Base-by-base conservation (phyloP, 495 filamentous ascomycete genomes). In the Talaromyces ruber region DNA sequence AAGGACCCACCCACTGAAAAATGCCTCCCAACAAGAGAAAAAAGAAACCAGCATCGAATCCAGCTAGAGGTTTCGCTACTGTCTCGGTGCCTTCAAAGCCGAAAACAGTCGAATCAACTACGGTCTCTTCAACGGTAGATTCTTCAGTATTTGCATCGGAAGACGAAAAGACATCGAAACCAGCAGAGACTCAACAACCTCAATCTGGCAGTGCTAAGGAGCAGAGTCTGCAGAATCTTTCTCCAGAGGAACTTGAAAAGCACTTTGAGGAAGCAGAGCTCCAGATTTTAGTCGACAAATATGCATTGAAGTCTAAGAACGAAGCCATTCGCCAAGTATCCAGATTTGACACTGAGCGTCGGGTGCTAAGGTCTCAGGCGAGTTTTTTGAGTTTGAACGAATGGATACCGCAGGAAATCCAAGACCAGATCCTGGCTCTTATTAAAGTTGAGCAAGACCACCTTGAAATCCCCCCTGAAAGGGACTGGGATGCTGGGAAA, bases 31-130 rank as follows among this genome's bases (percentile, higher is more conserved):
- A 86, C 68, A 95, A 91, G 77, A 98, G 90, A 74, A 88, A 94
- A 73, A 93, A 90, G 74, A 97, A 97, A 78, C 77, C 88, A 52
- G 82, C 79, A 16, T 80, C 85, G 18, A 97, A 97, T 72, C 90
- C 93, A 28, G 89, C 90, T 47, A 83, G 94, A 67, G 93, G 92
- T 8, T 92, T 97, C 77, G 91, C 93, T 63, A 98, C 94, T 2
- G 92, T 90, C 14, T 97, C 93, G 12, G 80, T 91, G 56, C 88
- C 91, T 43, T 93, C 89, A 7, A 97, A 95, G 73, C 72, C 74
- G 12, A 80, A 80, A 62, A 60, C 67, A 32, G 64, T 60, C 30
- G 70, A 69, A 16, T 66, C 71, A 3, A 71, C 73, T 22, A 68
- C 69, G 9, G 65, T 72, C 5, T 63, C 70, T 24, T 70, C 70